phyloP scores from a whole-genome alignment of 1,139 yeast species.

The Hemisphaericaspora subhashii region DNA sequence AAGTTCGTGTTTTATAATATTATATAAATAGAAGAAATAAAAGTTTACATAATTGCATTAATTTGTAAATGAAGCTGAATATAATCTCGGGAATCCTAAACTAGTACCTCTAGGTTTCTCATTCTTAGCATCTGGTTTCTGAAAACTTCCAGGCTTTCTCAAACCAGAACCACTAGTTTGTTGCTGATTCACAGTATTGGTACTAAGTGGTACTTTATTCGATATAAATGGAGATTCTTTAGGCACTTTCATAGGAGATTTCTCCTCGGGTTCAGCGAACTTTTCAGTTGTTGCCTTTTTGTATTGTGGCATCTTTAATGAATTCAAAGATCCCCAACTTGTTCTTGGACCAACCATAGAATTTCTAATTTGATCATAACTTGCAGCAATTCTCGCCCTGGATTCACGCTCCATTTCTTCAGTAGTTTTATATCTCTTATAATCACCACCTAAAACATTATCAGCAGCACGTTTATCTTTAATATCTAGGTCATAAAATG shows the following conservation, averaged over 20 bases:
- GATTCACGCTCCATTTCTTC: conserved; percentile 5
- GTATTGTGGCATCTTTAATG: conserved; percentile 43
- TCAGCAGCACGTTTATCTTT: conserved; percentile 4
- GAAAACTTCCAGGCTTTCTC: conserved; percentile 55
- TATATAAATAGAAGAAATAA: not conserved
- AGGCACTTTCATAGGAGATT: conserved; percentile 23
- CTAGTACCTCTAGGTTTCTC: conserved; percentile 22
- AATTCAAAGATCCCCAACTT: conserved; percentile 19
- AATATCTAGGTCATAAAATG: conserved; percentile 4
- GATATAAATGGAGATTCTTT: conserved; percentile 38
- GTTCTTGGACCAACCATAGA: conserved; percentile 14
- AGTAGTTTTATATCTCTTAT: conserved; percentile 1
- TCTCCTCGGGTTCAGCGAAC: conserved; percentile 5
- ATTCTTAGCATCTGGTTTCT: conserved; percentile 27
- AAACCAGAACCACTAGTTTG: conserved; percentile 25
- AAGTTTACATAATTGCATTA: conserved; percentile 1
- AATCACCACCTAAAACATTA: conserved; percentile 1
- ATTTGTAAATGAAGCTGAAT: conserved; percentile 24
- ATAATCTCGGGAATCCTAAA: conserved; percentile 27
- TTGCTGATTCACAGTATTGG: conserved; percentile 9
- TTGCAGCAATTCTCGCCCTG: conserved; percentile 1
- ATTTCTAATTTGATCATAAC: conserved; percentile 13
- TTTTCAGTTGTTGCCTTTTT: conserved; percentile 27
- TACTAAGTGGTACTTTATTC: conserved; percentile 25
- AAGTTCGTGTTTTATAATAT: not conserved